phyloP scores from a whole-genome alignment of 139 green algal species.

The Diplosphaera chodatii region DNA sequence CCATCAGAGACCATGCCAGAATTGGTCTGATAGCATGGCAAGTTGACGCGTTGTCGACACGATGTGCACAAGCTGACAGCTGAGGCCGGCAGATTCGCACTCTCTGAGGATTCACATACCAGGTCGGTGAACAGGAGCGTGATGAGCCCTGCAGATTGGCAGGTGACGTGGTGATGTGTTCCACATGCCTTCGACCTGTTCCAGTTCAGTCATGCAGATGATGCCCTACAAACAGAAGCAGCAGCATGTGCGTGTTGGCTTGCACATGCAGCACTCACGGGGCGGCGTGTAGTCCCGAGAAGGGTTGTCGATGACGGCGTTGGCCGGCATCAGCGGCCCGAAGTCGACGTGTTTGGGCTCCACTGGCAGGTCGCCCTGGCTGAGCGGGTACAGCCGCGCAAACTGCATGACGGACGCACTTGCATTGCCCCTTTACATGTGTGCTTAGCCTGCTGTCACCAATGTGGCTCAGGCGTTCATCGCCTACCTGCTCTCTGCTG shows the following conservation, averaged over 20 bases:
- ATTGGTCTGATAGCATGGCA: too few species aligned
- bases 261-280: background rate
- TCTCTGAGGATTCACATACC: background rate
- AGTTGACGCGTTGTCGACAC: too few species aligned
- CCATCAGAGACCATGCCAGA: too few species aligned
- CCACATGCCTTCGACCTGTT: too few species aligned
- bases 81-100: too few species aligned
- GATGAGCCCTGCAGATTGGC: constrained; percentile 49
- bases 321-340: constrained; percentile 60
- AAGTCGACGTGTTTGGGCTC: constrained; percentile 78
- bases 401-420: constrained; percentile 40
- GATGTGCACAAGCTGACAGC: too few species aligned
- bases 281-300: constrained; percentile 91
- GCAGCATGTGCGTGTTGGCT: too few species aligned
- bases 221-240: too few species aligned
- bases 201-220: too few species aligned
- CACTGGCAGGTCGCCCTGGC: constrained; percentile 71
- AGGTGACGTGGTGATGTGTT: background rate
- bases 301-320: constrained; percentile 69
- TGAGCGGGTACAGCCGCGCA: constrained; percentile 63
- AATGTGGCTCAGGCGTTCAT: too few species aligned
- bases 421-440: background rate
- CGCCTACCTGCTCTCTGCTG: too few species aligned
- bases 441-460: too few species aligned
- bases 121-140: constrained; percentile 80